Evolutionary conservation across 371 early-diverging fungal genomes (phyloP).

Genomic region (Mucor mucedo): DNA sequence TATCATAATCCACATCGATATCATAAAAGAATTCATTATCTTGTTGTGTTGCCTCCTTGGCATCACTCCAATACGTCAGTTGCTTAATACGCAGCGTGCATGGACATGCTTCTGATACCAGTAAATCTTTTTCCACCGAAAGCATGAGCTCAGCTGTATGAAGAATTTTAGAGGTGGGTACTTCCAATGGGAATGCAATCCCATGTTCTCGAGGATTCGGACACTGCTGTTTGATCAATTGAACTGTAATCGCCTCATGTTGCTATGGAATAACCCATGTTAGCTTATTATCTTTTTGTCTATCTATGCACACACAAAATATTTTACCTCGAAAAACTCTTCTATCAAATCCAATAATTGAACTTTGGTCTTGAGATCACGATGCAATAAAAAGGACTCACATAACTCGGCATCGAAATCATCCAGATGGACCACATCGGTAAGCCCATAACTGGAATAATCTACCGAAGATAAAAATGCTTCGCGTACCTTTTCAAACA

Average conservation of each 20-base stretch:
- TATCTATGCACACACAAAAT: background rate
- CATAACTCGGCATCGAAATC: slow-evolving; percentile 62
- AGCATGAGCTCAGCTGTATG: slow-evolving; percentile 66
- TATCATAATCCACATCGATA: slow-evolving; percentile 70
- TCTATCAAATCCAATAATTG: slow-evolving; percentile 54
- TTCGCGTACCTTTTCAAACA: slow-evolving; percentile 57
- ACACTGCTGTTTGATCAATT: slow-evolving; percentile 37
- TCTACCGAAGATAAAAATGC: slow-evolving; percentile 60
- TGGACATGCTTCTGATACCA: slow-evolving; percentile 62
- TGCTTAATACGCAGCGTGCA: slow-evolving; percentile 62
- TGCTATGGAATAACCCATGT: slow-evolving; percentile 17
- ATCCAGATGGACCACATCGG: slow-evolving; percentile 63
- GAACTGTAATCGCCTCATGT: slow-evolving; percentile 47
- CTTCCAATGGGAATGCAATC: slow-evolving; percentile 62
- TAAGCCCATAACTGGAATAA: slow-evolving; percentile 66
- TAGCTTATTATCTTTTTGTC: too few relatives aligned
- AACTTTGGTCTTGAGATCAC: slow-evolving; percentile 60
- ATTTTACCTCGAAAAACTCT: slow-evolving; percentile 54
- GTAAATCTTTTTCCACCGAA: slow-evolving; percentile 44
- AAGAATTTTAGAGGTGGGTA: slow-evolving; percentile 54
- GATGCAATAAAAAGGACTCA: slow-evolving; percentile 58
- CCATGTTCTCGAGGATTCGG: slow-evolving; percentile 30
- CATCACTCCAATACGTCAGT: slow-evolving; percentile 60
- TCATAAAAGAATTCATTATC: slow-evolving; percentile 62
- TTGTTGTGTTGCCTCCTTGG: slow-evolving; percentile 11